phyloP scores from a whole-genome alignment of 2,329 filamentous ascomycete species.

The Cytospora paraplurivora region DNA sequence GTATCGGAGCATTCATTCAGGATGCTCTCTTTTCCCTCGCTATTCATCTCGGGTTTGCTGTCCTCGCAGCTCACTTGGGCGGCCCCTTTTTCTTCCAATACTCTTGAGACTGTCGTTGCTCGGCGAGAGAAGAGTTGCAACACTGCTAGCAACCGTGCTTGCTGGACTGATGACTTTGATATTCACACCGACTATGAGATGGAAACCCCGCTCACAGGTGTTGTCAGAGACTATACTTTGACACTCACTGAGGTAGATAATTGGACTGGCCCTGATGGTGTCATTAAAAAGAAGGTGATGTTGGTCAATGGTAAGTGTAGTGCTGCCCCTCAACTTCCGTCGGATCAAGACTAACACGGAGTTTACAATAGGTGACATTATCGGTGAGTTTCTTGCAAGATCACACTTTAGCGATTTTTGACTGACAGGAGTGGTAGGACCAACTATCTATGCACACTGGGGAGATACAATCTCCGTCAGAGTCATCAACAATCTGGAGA shows the following conservation, averaged over 20 bases:
- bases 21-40: constrained; percentile 14
- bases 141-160: constrained; percentile 35
- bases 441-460: constrained; percentile 55
- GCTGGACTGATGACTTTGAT: constrained; percentile 35
- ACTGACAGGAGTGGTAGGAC: constrained; percentile 42
- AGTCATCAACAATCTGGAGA: constrained; percentile 65
- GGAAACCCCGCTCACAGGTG: constrained; percentile 33
- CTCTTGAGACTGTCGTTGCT: constrained; percentile 10
- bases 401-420: neutral
- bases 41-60: constrained; percentile 24
- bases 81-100: constrained; percentile 14
- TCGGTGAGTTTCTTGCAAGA: constrained; percentile 9
- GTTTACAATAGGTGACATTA: constrained; percentile 20
- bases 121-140: constrained; percentile 31
- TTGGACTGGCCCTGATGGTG: constrained; percentile 36
- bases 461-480: constrained; percentile 58
- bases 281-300: constrained; percentile 42
- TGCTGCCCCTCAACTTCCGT: neutral
- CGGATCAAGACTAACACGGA: constrained; percentile 20
- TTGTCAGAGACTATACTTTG: constrained; percentile 34
- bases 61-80: constrained; percentile 16
- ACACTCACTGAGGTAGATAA: constrained; percentile 35
- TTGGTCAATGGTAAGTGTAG: constrained; percentile 53
- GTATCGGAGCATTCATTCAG: neutral
- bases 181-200: constrained; percentile 38